A percentile compares a stretch with the other conserved stretches of the same genome.
Conservation (phyloP, 1,284 basidiomycete genomes). For the Filobasidium uniguttulatum region DNA sequence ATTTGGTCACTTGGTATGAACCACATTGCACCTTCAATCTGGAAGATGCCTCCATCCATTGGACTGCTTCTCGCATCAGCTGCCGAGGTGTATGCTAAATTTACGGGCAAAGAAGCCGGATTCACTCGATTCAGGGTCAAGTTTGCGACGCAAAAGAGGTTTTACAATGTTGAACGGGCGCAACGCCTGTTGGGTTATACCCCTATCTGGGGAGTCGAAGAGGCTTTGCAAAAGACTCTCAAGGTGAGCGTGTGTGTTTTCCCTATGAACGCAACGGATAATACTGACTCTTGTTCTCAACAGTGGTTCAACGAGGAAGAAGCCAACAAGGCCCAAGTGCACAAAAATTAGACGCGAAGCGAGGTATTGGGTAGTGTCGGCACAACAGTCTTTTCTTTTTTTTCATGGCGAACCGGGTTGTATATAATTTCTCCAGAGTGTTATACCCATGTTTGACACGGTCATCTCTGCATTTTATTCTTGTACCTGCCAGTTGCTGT, state of each 20-base stretch:
- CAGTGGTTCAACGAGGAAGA: constrained; percentile 3
- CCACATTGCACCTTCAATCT: constrained; percentile 46
- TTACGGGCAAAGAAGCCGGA: constrained; percentile 66
- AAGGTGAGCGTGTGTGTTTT: constrained; percentile 24
- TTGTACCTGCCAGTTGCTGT: too few species aligned
- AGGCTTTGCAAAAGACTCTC: constrained; percentile 68
- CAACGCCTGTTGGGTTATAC: constrained; percentile 83
- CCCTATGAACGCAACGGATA: neutral
- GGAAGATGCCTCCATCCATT: constrained; percentile 51
- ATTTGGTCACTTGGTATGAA: constrained; percentile 62
- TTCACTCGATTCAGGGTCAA: constrained; percentile 81
- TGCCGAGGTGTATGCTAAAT: constrained; percentile 60
- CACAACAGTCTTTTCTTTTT: too few species aligned
- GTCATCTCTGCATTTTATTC: too few species aligned
- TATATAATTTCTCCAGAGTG: too few species aligned
- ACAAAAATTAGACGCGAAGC: too few species aligned
- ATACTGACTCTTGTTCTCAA: neutral
- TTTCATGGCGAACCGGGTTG: too few species aligned
- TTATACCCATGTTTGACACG: too few species aligned
- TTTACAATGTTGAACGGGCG: constrained; percentile 93
- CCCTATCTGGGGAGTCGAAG: constrained; percentile 75
- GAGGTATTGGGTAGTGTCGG: neutral
- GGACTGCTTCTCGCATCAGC: constrained; percentile 57
- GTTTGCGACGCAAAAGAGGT: constrained; percentile 53
- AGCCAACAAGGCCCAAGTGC: constrained; percentile 1